Evolutionary conservation across 78 protist species (phyloP), one percentile per base, ranked within the genome.

Genomic region (Dictyostelium intermedium): DNA sequence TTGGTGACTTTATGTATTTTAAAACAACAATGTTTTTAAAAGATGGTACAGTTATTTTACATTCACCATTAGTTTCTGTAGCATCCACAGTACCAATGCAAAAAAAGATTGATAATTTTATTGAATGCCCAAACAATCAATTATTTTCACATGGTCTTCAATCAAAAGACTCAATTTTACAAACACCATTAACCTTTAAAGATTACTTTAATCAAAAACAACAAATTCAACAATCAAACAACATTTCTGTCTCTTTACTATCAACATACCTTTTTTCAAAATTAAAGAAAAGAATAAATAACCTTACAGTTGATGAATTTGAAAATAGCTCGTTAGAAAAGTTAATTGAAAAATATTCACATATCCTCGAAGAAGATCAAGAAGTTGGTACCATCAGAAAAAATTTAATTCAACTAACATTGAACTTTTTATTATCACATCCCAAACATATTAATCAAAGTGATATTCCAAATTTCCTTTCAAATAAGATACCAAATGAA

Each of bases 101-200:
- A 13, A 25, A 11, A 23, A n/a, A n/a, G n/a, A n/a, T n/a, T n/a
- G n/a, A n/a, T n/a, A n/a, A n/a, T n/a, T n/a, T n/a, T n/a, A 45
- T 87, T 30, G 82, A 87, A 35, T 47, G 27, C 66, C 93, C 93
- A 63, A 11, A 39, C 16, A 45, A 87, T 27, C 66, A 87, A 32
- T 14, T 78, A 25, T 87, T 32, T 50, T 35, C 76, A 10, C 30
- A 5, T 1, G n/a, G 43, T 45, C 82, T 84, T 41, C 87, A 79
- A 87, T 6, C 86, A 60, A 87, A 87, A 45, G 86, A 87, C 27
- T 53, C 93, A 41, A 43, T 35, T 34, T 74, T n/a, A n/a, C n/a
- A n/a, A n/a, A n/a, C n/a, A n/a, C 35, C 16, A 2, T n/a, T n/a
- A 30, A 34, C 20, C 47, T 11, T 37, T 37, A 74, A 39, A 39